Evolutionary conservation across 495 filamentous ascomycete genomes (phyloP), one percentile per base, ranked within the genome.

Genomic region (Penicillium turbatum): DNA sequence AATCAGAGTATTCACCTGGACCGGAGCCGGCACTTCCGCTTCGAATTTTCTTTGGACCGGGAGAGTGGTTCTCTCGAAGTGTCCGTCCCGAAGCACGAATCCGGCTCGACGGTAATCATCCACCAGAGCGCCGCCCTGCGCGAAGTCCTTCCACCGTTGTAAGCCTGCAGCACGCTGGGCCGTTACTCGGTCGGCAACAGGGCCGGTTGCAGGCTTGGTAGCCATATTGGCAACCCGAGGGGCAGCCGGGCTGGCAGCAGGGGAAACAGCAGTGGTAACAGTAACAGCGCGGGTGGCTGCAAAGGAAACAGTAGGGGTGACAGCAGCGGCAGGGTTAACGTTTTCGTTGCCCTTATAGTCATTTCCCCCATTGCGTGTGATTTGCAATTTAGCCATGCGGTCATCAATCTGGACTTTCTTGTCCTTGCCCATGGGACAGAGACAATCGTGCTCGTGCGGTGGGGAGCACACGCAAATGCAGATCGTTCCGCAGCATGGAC

Each of bases 381-480:
- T n/a, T n/a, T n/a, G n/a, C n/a, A n/a, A n/a, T n/a, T n/a, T n/a
- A n/a, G n/a, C n/a, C n/a, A n/a, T n/a, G n/a, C n/a, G 9, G 32
- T 17, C 24, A 4, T 30, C 30, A 6, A 44, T 8, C 24, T 44
- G 41, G 13, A 29, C 29, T 31, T 44, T 44, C 0, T 1, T 30
- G 1, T 44, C 26, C 8, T 44, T 44, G 27, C 29, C 43, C 29
- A 21, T 21, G 10, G 26, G 29, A 13, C 60, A 63, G 5, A 7
- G 5, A 31, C 60, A 63, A 2, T 40, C 19, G 27, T 63, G 61
- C 5, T 10, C 5, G 27, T 63, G 61, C n/a, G 29, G 13, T 27
- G 31, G 24, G 9, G 38, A 26, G 21, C 61, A 63, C 19, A 15
- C 13, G 8, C 41, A 12, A 13, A 43, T 41, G 32, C 61, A 63